Evolutionary conservation across 108 stramenopile species (phyloP).

Genomic region (Tribonema minus): DNA sequence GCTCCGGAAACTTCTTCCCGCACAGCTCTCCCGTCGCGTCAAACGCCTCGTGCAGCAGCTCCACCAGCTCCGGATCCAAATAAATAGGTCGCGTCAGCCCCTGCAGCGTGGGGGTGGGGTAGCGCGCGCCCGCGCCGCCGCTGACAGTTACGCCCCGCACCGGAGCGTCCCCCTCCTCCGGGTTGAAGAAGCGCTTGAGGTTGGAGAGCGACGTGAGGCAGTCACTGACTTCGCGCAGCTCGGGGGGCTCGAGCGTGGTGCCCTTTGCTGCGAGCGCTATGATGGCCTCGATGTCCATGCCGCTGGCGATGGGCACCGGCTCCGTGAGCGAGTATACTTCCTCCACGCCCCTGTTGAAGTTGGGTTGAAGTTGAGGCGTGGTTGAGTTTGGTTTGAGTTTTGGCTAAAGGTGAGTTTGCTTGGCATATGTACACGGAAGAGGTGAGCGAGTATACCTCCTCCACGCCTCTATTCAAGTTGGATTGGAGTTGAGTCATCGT

Average conservation of each 20-base stretch:
- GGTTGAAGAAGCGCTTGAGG: background rate
- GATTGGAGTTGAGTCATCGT: no score
- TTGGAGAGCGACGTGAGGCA: background rate
- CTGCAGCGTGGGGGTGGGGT: background rate
- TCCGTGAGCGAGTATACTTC: background rate
- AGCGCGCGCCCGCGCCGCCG: no score
- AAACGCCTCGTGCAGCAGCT: slow-evolving; percentile 44
- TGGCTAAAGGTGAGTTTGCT: no score
- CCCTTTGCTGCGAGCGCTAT: slow-evolving; percentile 12
- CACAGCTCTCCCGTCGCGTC: slow-evolving; percentile 44
- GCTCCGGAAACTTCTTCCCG: slow-evolving; percentile 39
- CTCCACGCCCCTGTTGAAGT: no score
- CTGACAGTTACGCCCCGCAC: no score
- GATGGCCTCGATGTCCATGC: slow-evolving; percentile 19
- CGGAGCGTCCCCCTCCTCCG: background rate
- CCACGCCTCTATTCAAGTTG: no score
- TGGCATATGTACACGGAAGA: slow-evolving; percentile 17
- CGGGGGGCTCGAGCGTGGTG: slow-evolving; percentile 20
- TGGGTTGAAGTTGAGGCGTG: no score
- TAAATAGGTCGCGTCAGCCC: background rate
- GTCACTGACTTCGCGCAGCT: slow-evolving; percentile 25
- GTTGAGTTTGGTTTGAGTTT: no score
- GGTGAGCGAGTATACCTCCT: background rate
- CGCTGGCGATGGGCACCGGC: slow-evolving; percentile 17
- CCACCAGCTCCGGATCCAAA: slow-evolving; percentile 40